These are phyloP conservation scores for Erigeron philadelphicus DNA, from an alignment of 140 eudicot genomes.

Conservation along the genomic window DNA sequence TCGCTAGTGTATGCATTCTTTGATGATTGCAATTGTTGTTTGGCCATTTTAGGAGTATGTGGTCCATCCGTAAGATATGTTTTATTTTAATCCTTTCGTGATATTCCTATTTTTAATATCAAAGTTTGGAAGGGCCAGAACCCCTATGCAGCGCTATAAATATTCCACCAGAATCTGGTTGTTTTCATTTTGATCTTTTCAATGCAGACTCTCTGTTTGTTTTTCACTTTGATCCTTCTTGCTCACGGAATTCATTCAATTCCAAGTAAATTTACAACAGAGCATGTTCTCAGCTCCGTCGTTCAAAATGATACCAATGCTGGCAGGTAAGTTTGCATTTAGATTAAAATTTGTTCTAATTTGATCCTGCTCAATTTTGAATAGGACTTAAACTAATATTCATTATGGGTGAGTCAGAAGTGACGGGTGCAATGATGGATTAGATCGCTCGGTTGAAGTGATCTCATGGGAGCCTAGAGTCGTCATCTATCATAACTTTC, in stretches of 20 bases:
- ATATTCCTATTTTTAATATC: too few species aligned
- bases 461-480: constrained; percentile 99
- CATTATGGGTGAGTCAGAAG: constrained; percentile 21
- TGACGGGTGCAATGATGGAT: constrained; percentile 36
- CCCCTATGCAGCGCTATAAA: too few species aligned
- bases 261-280: constrained; percentile 37
- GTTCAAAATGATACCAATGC: constrained; percentile 27
- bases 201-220: constrained; percentile 32
- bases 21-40: too few species aligned
- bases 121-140: too few species aligned
- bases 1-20: too few species aligned
- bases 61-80: too few species aligned
- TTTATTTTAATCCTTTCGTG: background rate
- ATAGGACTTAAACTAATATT: background rate
- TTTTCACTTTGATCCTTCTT: constrained; percentile 53
- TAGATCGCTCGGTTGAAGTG: constrained; percentile 75
- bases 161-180: too few species aligned
- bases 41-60: too few species aligned
- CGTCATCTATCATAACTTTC: constrained; percentile 68
- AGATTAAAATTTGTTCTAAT: background rate
- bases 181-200: constrained; percentile 26
- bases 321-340: constrained; percentile 31
- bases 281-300: constrained; percentile 59
- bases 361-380: background rate
- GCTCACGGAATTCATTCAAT: constrained; percentile 58